Conservation (phyloP, 805 yeast species). For the Schizosaccharomyces japonicus region DNA sequence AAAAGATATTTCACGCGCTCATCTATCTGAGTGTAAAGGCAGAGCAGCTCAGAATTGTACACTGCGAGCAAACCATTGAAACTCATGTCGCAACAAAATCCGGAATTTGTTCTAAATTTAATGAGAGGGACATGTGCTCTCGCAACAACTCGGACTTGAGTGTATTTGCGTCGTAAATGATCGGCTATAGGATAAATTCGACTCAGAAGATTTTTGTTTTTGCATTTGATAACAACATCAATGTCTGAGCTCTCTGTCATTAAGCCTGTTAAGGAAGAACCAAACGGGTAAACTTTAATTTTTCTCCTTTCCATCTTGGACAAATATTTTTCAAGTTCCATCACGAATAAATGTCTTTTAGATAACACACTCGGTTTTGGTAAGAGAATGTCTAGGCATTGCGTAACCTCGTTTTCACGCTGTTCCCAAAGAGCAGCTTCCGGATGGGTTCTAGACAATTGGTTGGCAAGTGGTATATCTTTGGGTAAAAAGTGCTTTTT, state of each 20-base stretch:
- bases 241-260: background rate
- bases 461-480: too few relatives aligned
- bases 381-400: too few relatives aligned
- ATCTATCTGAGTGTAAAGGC: background rate
- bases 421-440: too few relatives aligned
- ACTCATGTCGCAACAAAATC: background rate
- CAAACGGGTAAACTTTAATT: background rate
- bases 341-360: too few relatives aligned
- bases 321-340: background rate
- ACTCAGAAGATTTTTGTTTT: background rate
- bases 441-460: too few relatives aligned
- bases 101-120: background rate
- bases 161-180: background rate
- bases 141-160: background rate
- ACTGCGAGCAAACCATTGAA: background rate
- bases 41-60: background rate
- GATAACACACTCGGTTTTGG: too few relatives aligned
- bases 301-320: background rate
- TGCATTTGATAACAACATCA: background rate
- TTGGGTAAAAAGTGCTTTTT: too few relatives aligned
- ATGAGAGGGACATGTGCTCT: background rate
- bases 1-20: background rate
- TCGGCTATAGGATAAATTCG: background rate
- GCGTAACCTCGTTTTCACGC: too few relatives aligned
- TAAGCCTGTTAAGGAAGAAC: background rate